A percentile compares a stretch with the other conserved stretches of the same genome.
Conservation (phyloP, 2,329 filamentous ascomycete genomes). For the Fusarium humuli region DNA sequence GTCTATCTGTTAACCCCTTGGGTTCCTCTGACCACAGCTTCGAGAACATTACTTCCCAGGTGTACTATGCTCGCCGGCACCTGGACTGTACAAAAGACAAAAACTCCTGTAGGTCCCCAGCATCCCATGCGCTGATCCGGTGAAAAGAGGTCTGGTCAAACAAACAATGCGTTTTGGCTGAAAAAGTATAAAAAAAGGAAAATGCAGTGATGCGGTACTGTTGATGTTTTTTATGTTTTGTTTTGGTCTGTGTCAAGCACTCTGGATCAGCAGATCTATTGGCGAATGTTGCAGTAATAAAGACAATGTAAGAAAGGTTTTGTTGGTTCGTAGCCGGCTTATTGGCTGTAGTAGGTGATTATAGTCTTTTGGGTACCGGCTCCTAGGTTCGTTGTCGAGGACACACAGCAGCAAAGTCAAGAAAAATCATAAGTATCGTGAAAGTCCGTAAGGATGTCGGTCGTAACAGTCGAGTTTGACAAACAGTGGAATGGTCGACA, state of each 20-base stretch:
- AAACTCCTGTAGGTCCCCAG: slow-evolving; percentile 40
- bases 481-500: slow-evolving; percentile 20
- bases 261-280: slow-evolving; percentile 26
- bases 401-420: slow-evolving; percentile 29
- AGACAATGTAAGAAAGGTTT: slow-evolving; percentile 28
- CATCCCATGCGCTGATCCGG: slow-evolving; percentile 34
- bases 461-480: slow-evolving; percentile 42
- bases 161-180: slow-evolving; percentile 27
- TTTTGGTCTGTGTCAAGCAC: slow-evolving; percentile 21
- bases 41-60: slow-evolving; percentile 38
- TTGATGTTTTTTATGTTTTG: slow-evolving; percentile 36
- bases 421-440: slow-evolving; percentile 49
- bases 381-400: slow-evolving; percentile 34
- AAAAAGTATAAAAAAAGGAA: neutral
- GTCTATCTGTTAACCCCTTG: slow-evolving; percentile 37
- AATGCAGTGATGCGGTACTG: slow-evolving; percentile 20
- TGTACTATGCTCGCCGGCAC: slow-evolving; percentile 18
- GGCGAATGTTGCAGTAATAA: slow-evolving; percentile 32
- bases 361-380: slow-evolving; percentile 36
- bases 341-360: slow-evolving; percentile 41
- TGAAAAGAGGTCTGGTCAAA: slow-evolving; percentile 30
- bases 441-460: slow-evolving; percentile 47
- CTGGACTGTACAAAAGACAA: slow-evolving; percentile 32
- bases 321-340: slow-evolving; percentile 42
- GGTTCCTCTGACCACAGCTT: slow-evolving; percentile 31